These are phyloP conservation scores for Trichosanthes cucumerina DNA, from an alignment of 306 rosid species.

Conservation along the genomic window DNA sequence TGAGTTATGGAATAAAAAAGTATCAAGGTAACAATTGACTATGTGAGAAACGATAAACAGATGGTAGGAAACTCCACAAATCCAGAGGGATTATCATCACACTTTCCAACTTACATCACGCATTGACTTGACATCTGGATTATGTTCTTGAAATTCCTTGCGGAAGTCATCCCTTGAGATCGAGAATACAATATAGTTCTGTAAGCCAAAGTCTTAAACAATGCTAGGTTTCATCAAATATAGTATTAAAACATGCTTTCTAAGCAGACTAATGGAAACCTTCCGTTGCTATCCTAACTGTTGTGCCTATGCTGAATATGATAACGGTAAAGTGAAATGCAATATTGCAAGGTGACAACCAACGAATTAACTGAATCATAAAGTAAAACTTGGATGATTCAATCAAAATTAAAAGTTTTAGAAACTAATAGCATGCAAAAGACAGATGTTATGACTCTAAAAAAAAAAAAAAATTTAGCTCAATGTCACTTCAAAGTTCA, in stretches of 20 bases:
- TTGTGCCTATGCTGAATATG: neutral
- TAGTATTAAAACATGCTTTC: slow-evolving; percentile 3
- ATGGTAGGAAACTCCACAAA: neutral
- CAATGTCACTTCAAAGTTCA: neutral
- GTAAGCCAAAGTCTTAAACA: neutral
- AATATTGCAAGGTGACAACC: neutral
- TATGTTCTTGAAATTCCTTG: slow-evolving; percentile 69
- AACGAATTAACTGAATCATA: neutral
- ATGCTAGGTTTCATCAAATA: slow-evolving; percentile 1
- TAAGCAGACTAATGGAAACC: neutral
- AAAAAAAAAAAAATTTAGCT: neutral
- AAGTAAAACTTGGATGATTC: neutral
- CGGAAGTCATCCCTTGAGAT: slow-evolving; percentile 83
- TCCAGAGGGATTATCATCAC: neutral
- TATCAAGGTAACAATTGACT: neutral
- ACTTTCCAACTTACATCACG: slow-evolving; percentile 47
- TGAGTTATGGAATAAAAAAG: slow-evolving; percentile 36
- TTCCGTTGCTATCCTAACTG: neutral
- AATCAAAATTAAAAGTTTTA: neutral
- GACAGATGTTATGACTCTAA: neutral
- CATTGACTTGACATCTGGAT: slow-evolving; percentile 84
- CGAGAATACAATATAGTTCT: slow-evolving; percentile 22
- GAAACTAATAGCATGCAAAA: neutral
- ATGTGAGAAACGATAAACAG: neutral
- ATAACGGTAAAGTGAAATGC: neutral